Evolutionary conservation across 257 asterid genomes (phyloP).

Genomic region (Ophiorrhiza pumila): DNA sequence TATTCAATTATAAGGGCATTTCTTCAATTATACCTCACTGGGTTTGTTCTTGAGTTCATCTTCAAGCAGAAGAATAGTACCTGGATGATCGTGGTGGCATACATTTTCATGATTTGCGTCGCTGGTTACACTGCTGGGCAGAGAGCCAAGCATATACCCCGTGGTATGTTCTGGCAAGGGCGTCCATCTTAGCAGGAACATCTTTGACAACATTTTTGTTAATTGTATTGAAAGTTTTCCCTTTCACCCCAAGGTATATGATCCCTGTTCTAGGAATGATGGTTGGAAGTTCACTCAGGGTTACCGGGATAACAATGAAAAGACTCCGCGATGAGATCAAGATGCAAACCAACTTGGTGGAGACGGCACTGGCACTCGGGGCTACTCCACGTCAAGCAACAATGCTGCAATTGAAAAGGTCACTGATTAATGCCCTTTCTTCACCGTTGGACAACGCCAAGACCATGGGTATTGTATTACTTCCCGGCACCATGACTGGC

Average conservation of each 20-base stretch:
- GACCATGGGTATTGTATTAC: conserved; percentile 74
- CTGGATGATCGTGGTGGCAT: conserved; percentile 68
- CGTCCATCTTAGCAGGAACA: conserved; percentile 51
- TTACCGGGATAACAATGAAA: conserved; percentile 9
- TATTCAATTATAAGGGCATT: conserved; percentile 72
- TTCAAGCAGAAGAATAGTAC: conserved; percentile 51
- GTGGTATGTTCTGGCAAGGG: conserved; percentile 72
- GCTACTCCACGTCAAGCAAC: conserved; percentile 93
- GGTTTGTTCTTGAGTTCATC: conserved; percentile 82
- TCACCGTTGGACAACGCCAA: conserved; percentile 83
- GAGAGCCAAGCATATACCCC: conserved; percentile 77
- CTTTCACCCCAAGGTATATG: no score
- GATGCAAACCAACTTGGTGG: conserved; percentile 48
- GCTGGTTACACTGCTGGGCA: conserved; percentile 92
- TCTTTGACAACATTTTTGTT: no score
- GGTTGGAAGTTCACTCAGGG: no score
- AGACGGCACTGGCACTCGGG: conserved; percentile 84
- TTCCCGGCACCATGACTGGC: conserved; percentile 94
- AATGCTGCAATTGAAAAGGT: conserved; percentile 64
- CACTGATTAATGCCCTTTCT: conserved; percentile 69
- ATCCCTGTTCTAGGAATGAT: no score
- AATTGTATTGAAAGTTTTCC: no score
- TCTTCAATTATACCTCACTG: conserved; percentile 69
- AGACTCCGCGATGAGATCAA: no score
- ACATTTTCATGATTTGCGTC: conserved; percentile 75